phyloP scores from a whole-genome alignment of 2,329 filamentous ascomycete genomes.

The Colletotrichum sp. region DNA sequence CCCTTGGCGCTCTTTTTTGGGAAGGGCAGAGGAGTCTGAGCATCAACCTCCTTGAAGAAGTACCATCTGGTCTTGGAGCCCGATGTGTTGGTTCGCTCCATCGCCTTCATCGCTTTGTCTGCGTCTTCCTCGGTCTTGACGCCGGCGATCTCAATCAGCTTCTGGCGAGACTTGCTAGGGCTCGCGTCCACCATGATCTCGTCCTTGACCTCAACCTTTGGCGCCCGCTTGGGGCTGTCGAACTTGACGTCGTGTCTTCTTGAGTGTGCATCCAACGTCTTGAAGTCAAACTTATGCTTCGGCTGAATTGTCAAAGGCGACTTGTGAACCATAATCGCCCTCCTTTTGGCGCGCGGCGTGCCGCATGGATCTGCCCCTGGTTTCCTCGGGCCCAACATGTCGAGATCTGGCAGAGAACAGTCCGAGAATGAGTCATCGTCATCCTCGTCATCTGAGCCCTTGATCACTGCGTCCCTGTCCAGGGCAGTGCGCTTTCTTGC shows the following conservation, averaged over 20 bases:
- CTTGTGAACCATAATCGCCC: conserved; percentile 40
- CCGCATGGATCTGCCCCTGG: conserved; percentile 29
- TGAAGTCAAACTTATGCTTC: conserved; percentile 69
- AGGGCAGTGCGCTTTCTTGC: conserved; percentile 20
- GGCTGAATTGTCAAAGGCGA: conserved; percentile 57
- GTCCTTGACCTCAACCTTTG: conserved; percentile 36
- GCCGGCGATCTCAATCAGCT: conserved; percentile 21
- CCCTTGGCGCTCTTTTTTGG: conserved; percentile 41
- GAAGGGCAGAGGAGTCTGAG: conserved; percentile 33
- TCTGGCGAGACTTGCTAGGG: conserved; percentile 17
- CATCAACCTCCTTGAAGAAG: conserved; percentile 50
- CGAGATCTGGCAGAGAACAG: conserved; percentile 61
- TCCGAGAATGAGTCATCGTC: conserved; percentile 55
- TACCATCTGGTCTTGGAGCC: conserved; percentile 46
- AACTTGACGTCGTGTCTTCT: conserved; percentile 63
- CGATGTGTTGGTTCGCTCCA: conserved; percentile 51
- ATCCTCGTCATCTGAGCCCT: conserved; percentile 75
- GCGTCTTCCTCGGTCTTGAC: conserved; percentile 45
- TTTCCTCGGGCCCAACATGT: conserved; percentile 10
- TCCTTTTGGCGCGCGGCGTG: conserved; percentile 55
- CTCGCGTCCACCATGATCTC: conserved; percentile 22
- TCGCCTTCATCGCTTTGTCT: conserved; percentile 50
- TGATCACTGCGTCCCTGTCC: conserved; percentile 63
- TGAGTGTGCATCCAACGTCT: conserved; percentile 64
- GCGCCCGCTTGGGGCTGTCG: conserved; percentile 54